Base-by-base conservation (phyloP, 768 basidiomycete genomes). In the Agrocybe praecox region DNA sequence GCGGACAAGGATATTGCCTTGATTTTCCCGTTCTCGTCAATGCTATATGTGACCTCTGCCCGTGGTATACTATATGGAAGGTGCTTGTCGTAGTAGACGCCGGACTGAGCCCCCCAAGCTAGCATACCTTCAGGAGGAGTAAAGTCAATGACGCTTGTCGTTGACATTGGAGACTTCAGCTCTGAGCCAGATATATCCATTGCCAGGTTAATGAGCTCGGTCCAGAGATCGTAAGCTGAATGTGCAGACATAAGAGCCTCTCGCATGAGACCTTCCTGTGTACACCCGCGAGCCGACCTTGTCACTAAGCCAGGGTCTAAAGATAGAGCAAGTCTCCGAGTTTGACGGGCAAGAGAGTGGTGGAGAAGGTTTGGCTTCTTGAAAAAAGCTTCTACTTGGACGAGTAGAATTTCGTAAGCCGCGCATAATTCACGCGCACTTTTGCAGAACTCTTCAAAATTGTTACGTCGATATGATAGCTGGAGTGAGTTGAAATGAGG, bases 1-100 rank as follows among this genome's bases (percentile, higher is more conserved):
- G 77, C 77, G 14, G 70, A 62, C 34, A 82, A 66, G 7, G 79
- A 74, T 10, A 53, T 65, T 19, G 60, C 57, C 34, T 62, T 58
- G 29, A 66, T 59, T 9, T 67, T 62, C 21, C 67, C 63, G 8
- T 64, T 57, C 2, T 53, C 24, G n/a, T 62, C 61, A 44, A 67
- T 40, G 15, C 17, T 21, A 11, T 54, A 19, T n/a, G 32, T 29
- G n/a, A 17, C 17, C 21, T 40, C 36, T 40, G 36, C 36, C 14
- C 12, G 36, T 12, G 12, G 36, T n/a, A 40, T 14, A 12, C 36
- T 12, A n/a, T 40, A 15, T 40, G 36, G 14, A 9, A 29, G 26
- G 26, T 4, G 26, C 9, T 29, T 29, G 4, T 29, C 26, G 9
- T 9, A 29, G 26, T 29, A 29, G 12, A 3, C n/a, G 36, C 36